phyloP scores from a whole-genome alignment of 768 basidiomycete species.

The Pleurotus tuoliensis region DNA sequence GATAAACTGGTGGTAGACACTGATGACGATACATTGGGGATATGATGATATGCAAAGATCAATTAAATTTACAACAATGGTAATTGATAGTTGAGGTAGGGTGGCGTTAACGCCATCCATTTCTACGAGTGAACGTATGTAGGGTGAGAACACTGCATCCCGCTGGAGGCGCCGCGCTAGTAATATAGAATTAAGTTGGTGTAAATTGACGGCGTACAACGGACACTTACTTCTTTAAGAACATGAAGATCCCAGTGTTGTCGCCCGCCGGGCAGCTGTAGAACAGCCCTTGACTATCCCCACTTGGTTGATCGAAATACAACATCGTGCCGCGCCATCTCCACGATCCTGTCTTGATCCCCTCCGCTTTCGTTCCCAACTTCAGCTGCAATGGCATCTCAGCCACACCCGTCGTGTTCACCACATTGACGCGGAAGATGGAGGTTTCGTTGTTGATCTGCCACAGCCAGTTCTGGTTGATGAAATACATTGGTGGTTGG shows the following conservation, averaged over 20 bases:
- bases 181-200: background rate
- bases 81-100: background rate
- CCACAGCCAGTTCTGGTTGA: conserved; percentile 47
- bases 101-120: conserved; percentile 2
- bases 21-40: too few relatives aligned
- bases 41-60: too few relatives aligned
- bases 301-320: conserved; percentile 41
- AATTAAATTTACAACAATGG: too few relatives aligned
- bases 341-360: conserved; percentile 45
- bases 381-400: conserved; percentile 46
- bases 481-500: conserved; percentile 48
- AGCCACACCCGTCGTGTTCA: conserved; percentile 43
- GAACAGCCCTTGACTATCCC: conserved; percentile 41
- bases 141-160: conserved; percentile 34
- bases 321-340: conserved; percentile 54
- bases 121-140: conserved; percentile 26
- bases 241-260: conserved; percentile 46
- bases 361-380: conserved; percentile 31
- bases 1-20: too few relatives aligned
- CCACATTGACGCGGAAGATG: conserved; percentile 50
- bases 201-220: background rate
- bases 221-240: conserved; percentile 37
- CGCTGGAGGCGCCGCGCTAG: conserved; percentile 30
- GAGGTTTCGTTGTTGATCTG: conserved; percentile 53
- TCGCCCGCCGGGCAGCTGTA: conserved; percentile 35